phyloP scores from a whole-genome alignment of 768 basidiomycete genomes.

The Kwoniella pini region DNA sequence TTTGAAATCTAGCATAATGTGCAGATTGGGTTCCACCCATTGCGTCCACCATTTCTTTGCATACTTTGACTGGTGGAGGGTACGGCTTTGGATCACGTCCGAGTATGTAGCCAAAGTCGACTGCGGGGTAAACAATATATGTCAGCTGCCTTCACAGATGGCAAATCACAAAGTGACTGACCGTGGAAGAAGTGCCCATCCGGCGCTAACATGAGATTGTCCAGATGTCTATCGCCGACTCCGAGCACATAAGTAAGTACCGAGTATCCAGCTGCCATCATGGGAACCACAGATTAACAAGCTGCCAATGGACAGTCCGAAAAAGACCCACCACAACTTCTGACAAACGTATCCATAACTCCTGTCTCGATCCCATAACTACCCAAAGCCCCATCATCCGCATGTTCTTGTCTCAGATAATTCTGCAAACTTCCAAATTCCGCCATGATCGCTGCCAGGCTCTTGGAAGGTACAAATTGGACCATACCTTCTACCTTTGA shows the following conservation, averaged over 20 bases:
- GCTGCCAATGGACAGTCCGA: too few species aligned
- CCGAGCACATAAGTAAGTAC: constrained; percentile 95
- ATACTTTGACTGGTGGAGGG: constrained; percentile 96
- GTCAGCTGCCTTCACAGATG: not conserved
- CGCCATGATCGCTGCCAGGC: constrained; percentile 89
- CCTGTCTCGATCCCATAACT: constrained; percentile 92
- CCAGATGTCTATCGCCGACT: constrained; percentile 94
- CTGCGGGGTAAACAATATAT: constrained; percentile 56
- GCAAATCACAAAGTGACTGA: constrained; percentile 47
- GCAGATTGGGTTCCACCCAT: constrained; percentile 96
- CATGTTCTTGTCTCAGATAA: constrained; percentile 79
- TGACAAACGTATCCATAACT: constrained; percentile 93
- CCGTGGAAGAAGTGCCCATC: constrained; percentile 99
- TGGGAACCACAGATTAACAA: too few species aligned
- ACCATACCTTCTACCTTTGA: constrained; percentile 91
- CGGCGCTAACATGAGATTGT: constrained; percentile 87
- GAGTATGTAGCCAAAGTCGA: constrained; percentile 97
- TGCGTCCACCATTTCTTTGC: constrained; percentile 99
- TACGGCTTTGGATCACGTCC: constrained; percentile 97
- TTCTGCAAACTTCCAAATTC: constrained; percentile 72
- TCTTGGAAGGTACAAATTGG: constrained; percentile 94
- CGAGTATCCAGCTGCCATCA: constrained; percentile 99
- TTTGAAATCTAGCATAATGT: constrained; percentile 96
- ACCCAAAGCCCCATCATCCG: constrained; percentile 91
- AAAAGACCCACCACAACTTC: constrained; percentile 81